Evolutionary conservation across 192 early-diverging fungal genomes (phyloP).

Genomic region (Backusella australiensis): DNA sequence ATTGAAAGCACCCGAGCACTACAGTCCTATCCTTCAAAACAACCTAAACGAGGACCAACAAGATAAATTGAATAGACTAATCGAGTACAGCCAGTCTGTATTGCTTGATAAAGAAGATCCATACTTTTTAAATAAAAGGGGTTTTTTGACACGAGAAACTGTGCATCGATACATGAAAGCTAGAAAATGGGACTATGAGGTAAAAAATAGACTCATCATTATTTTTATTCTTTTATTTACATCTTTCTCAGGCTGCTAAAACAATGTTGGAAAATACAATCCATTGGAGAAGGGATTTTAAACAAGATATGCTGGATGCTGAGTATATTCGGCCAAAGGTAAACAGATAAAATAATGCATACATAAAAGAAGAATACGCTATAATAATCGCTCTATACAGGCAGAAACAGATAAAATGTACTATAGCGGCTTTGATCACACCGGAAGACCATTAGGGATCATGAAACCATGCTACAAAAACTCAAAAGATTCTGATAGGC

Average conservation of each 20-base stretch:
- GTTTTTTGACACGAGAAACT: constrained; percentile 24
- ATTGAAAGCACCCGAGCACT: constrained; percentile 4
- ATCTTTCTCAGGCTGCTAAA: constrained; percentile 9
- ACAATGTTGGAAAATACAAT: constrained; percentile 21
- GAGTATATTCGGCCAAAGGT: constrained; percentile 32
- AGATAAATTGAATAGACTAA: constrained; percentile 11
- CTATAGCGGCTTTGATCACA: constrained; percentile 74
- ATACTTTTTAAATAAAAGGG: constrained; percentile 28
- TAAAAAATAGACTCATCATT: neutral
- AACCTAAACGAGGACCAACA: constrained; percentile 17
- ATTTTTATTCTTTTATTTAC: neutral
- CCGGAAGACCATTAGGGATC: constrained; percentile 70
- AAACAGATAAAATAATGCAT: neutral
- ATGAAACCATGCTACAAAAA: constrained; percentile 78
- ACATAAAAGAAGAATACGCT: neutral
- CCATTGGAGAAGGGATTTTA: constrained; percentile 22
- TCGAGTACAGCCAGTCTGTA: constrained; percentile 12
- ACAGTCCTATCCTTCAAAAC: constrained; percentile 2
- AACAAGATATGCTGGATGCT: constrained; percentile 18
- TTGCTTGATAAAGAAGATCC: constrained; percentile 15
- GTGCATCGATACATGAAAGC: constrained; percentile 27
- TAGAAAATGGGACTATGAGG: constrained; percentile 30
- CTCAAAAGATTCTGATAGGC: constrained; percentile 64
- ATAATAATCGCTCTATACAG: neutral
- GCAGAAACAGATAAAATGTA: constrained; percentile 75